Percentiles rank a stretch among this genome's conserved stretches.
Evolutionary conservation across 495 filamentous ascomycete genomes (phyloP).

Genomic region (Penicillium egyptiacum): DNA sequence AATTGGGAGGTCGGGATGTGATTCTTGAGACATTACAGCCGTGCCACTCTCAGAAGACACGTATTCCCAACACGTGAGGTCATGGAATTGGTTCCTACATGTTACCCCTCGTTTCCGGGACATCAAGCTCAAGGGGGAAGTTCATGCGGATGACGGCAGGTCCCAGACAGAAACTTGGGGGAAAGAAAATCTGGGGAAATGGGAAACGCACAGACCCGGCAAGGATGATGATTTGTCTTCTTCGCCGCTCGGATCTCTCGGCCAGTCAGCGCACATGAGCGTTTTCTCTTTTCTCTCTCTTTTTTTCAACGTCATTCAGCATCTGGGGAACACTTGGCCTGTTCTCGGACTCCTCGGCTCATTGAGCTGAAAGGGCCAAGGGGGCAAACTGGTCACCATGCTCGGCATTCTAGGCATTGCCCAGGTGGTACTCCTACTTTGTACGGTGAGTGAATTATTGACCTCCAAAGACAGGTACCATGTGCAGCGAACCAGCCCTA

Average conservation of each 20-base stretch:
- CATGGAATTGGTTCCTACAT: no score
- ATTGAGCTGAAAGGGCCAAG: neutral
- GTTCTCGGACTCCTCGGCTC: constrained; percentile 1
- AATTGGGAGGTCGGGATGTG: constrained; percentile 11
- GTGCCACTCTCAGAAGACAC: no score
- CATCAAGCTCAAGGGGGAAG: no score
- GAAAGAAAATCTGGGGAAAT: constrained; percentile 13
- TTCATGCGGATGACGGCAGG: no score
- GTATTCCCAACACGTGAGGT: no score
- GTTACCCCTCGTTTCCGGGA: no score
- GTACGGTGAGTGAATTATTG: constrained; percentile 22
- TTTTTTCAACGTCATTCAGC: neutral
- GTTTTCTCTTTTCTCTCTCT: neutral
- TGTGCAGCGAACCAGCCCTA: constrained; percentile 17
- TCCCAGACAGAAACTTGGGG: constrained; percentile 13
- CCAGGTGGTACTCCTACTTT: neutral
- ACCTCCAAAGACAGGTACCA: constrained; percentile 23
- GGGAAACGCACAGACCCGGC: neutral
- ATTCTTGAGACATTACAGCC: neutral
- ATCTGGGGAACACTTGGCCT: neutral
- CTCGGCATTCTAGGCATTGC: constrained; percentile 8
- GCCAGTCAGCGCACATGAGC: constrained; percentile 21
- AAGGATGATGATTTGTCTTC: constrained; percentile 16
- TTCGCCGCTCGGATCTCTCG: constrained; percentile 24
- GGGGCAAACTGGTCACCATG: constrained; percentile 6